Conservation (phyloP, 768 basidiomycete species). For the Fomitopsis pulvina region DNA sequence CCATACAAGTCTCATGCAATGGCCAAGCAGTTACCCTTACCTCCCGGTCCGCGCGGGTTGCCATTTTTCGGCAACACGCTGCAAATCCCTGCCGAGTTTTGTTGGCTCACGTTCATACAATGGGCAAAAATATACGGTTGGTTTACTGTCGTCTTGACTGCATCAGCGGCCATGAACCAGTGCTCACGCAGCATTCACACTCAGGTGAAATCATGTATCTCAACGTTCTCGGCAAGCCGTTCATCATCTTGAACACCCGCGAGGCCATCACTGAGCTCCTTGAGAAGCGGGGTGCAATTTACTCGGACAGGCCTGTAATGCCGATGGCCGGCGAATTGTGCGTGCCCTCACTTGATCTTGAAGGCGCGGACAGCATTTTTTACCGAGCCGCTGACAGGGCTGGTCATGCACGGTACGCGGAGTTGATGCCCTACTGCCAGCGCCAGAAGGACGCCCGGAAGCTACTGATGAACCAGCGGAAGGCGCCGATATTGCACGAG, state of each 20-base stretch:
- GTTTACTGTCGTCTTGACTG: neutral
- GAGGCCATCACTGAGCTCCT: conserved; percentile 24
- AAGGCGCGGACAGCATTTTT: too few relatives aligned
- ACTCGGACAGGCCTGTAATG: conserved; percentile 21
- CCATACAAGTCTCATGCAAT: too few relatives aligned
- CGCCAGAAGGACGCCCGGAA: conserved; percentile 2
- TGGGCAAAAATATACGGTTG: conserved; percentile 5
- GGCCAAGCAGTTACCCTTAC: conserved; percentile 11
- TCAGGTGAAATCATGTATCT: conserved; percentile 17
- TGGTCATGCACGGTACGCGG: conserved; percentile 1
- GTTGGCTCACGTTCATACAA: conserved; percentile 1
- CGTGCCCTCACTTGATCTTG: too few relatives aligned
- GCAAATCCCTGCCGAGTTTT: neutral
- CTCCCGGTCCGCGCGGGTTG: conserved; percentile 20
- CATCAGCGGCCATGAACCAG: too few relatives aligned
- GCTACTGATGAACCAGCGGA: neutral
- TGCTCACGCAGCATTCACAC: neutral
- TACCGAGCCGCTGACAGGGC: neutral
- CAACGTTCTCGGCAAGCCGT: conserved; percentile 11
- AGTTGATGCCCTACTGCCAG: neutral
- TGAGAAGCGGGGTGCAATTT: conserved; percentile 23
- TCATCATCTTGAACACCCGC: conserved; percentile 22
- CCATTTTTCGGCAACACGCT: conserved; percentile 21
- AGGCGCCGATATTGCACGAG: neutral
- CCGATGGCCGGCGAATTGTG: conserved; percentile 16